Base-by-base conservation (phyloP, 495 filamentous ascomycete species). In the Penicillium maclennaniae region DNA sequence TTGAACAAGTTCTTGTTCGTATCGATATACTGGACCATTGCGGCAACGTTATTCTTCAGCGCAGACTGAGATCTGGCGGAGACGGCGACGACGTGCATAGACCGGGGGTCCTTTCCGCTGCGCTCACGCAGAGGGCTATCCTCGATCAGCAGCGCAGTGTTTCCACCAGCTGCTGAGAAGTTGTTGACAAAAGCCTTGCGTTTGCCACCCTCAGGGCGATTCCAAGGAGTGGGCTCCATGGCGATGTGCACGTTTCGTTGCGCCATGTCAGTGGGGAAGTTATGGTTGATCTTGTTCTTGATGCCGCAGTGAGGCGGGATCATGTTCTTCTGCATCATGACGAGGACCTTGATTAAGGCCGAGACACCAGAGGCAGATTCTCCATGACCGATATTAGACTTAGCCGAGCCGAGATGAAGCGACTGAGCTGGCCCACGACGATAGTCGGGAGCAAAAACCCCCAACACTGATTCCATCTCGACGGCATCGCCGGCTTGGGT, bases 231-330 rank as follows among this genome's bases (percentile, higher is more conserved):
- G 19, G 77, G 72, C 57, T 79, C 71, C 7, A 74, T 59, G 4
- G 82, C 81, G 62, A 86, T 83, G 63, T 92, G 84, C 28, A 92
- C 87, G 51, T 89, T 89, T 23, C 89, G 85, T 50, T 91, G 79
- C 0, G 71, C 70, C 2, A 92, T 70, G 62, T 92, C 87, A 23
- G 80, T 82, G 1, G 90, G 89, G 73, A 92, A 93, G 31, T 81
- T 86, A 72, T 87, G 80, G 78, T 95, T 83, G 77, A 93, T 81
- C 68, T 81, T 82, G 8, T 76, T 82, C 73, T 95, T 93, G 75
- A 92, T 92, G n/a, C 90, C 90, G 51, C 88, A 84, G 55, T 93
- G 89, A 7, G 89, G 87, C 6, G 91, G 89, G 44, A 97, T 95
- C 31, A 75, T 77, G 61, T 85, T 87, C 63, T 92, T 87, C 67